These are phyloP conservation scores for Talaromyces sp. DNA, from an alignment of 2,329 filamentous ascomycete species.

Conservation along the genomic window DNA sequence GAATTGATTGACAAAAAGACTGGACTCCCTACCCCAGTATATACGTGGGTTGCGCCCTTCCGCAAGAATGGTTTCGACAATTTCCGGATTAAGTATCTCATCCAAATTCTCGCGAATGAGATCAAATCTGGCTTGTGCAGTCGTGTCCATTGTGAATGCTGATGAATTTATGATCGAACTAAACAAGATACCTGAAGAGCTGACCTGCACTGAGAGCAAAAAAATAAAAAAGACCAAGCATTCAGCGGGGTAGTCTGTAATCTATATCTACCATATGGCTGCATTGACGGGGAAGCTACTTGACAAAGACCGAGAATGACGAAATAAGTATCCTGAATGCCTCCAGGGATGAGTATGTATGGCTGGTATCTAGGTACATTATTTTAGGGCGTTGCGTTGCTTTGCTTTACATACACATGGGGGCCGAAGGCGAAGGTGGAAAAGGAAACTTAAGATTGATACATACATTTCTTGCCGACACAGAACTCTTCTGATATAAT, in stretches of 20 bases:
- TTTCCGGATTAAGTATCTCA: constrained; percentile 73
- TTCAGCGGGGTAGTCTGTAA: background rate
- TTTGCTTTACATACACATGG: background rate
- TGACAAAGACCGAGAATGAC: background rate
- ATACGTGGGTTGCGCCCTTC: constrained; percentile 30
- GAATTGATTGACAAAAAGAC: background rate
- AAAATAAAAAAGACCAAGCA: background rate
- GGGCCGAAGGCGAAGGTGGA: background rate
- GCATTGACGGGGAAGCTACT: background rate
- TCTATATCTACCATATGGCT: background rate
- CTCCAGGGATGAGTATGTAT: background rate
- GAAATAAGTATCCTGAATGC: background rate
- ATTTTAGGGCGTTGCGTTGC: background rate
- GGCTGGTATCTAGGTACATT: background rate
- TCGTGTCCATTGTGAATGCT: constrained; percentile 6
- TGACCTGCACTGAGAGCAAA: too few relatives aligned
- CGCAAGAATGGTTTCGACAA: constrained; percentile 30
- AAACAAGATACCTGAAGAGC: too few relatives aligned
- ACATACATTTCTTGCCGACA: too few relatives aligned
- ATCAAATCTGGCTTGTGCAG: constrained; percentile 58
- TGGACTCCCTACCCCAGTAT: constrained; percentile 32
- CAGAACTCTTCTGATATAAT: too few relatives aligned
- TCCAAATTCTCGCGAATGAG: constrained; percentile 78
- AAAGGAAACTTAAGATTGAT: too few relatives aligned
- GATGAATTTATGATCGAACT: too few relatives aligned